phyloP scores from a whole-genome alignment of 495 filamentous ascomycete species.

The Penicillium riverlandense region DNA sequence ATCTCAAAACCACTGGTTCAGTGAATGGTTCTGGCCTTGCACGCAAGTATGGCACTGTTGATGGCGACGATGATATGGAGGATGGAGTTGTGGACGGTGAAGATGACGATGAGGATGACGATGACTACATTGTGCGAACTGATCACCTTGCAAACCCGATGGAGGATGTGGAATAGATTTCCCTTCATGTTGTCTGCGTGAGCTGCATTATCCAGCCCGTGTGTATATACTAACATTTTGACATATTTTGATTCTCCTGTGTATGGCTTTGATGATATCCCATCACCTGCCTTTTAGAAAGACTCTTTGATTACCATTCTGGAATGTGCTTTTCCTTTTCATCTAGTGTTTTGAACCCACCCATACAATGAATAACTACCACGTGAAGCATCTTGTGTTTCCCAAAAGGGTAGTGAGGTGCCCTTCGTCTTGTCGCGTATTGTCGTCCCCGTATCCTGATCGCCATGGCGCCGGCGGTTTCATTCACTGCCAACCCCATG shows the following conservation, averaged over 20 bases:
- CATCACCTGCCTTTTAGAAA: too few relatives aligned
- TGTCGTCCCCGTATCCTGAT: neutral
- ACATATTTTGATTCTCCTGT: too few relatives aligned
- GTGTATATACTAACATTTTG: neutral
- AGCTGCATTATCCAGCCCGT: neutral
- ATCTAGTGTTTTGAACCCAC: too few relatives aligned
- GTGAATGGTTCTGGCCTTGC: too few relatives aligned
- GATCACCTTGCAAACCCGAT: constrained; percentile 27
- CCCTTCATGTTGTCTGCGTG: neutral
- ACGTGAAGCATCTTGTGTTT: too few relatives aligned
- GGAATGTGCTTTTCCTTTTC: too few relatives aligned
- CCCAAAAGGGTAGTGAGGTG: too few relatives aligned
- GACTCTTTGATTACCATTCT: too few relatives aligned
- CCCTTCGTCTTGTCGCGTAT: neutral
- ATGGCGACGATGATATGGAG: constrained; percentile 30
- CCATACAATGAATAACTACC: too few relatives aligned
- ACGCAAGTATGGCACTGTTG: constrained; percentile 14
- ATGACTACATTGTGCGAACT: constrained; percentile 42
- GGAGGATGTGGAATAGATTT: constrained; percentile 20
- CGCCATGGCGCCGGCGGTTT: neutral
- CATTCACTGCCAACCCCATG: neutral
- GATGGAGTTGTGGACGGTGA: constrained; percentile 29
- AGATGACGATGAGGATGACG: constrained; percentile 24
- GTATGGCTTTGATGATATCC: neutral
- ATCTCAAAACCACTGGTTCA: too few relatives aligned